Base-by-base conservation (phyloP, 495 filamentous ascomycete genomes). In the Ascobolus immersus region DNA sequence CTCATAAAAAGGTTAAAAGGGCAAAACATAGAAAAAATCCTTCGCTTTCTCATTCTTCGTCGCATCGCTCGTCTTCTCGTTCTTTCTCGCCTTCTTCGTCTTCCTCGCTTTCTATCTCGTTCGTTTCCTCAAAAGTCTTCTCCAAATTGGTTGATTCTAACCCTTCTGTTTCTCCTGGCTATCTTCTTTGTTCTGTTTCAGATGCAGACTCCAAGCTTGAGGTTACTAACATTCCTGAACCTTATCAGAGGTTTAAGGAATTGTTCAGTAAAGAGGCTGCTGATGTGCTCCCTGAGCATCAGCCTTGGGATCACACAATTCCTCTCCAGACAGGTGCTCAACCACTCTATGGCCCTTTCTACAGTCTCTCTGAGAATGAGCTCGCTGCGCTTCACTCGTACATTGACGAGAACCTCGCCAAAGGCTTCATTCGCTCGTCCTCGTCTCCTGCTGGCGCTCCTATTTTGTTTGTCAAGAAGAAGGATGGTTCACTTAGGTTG, bases 311-410 rank as follows among this genome's bases (percentile, higher is more conserved):
- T 17, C 17, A 39, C 12, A 24, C 32, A 11, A 40, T 32, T 19
- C 11, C 10, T 1, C n/a, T 36, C 0, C 0, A 37, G n/a, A 25
- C 30, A n/a, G 24, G 31, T 13, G 19, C 19, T 6, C 28, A 38
- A 35, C 24, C 31, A 4, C 29, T 22, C 8, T 33, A 33, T 14
- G 15, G 15, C 4, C 26, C 1, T 7, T 8, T 37, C 1, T 44
- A 44, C 17, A n/a, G 14, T 7, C 27, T 33, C 2, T 44, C 19
- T 0, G 19, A 19, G 2, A 20, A 12, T 1, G 30, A 44, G 12
- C 21, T 35, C 3, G 32, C 37, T 5, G 41, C 25, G 0, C 24
- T 38, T 44, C 10, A 26, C 32, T 1, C 31, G 32, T 37, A 24
- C n/a, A 8, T 44, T 13, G 25, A 38, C 1, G 23, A 41, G 0